Evolutionary conservation across 2,329 filamentous ascomycete genomes (phyloP), one percentile per base, ranked within the genome.

Genomic region (Chrysoporthe austroafricana): DNA sequence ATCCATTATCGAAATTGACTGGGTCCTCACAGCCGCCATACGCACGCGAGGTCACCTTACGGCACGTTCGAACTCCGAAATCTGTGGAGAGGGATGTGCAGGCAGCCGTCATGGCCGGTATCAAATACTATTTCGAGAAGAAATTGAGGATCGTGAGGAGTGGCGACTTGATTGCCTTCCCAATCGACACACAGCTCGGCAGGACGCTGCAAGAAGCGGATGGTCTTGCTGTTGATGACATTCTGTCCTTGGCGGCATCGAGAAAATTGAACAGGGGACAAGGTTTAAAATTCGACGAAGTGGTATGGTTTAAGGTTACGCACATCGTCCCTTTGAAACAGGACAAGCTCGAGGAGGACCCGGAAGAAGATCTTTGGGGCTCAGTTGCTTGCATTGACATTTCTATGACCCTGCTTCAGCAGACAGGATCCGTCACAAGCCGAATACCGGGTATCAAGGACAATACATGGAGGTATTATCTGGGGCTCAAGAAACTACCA

Each of bases 241-340:
- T 83, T 64, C 81, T 86, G 73, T 82, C 84, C 1, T 78, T 88
- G 70, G 85, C 86, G 42, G 85, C 80, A 8, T 77, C 76, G 57
- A 73, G 56, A 26, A 62, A 56, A 14, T 13, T 59, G 8, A 80
- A 70, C 42, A 70, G 70, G 63, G 71, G 74, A 26, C 67, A 71
- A 67, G 50, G 76, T 71, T 66, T 81, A 71, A 73, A 76, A 64
- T 82, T 80, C 72, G 88, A 85, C 77, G 86, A 83, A 42, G 91
- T 97, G 26, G 94, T 93, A 8, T 99, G 96, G 96, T 98, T 97
- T 83, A 92, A 90, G 71, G 91, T 99, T 52, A 91, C 91, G 50
- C 91, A 93, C 68, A 90, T 96, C 63, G 83, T 84, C 66, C 80
- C 85, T 6, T 82, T 82, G 75, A 88, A 81, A 72, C 78, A 75